Percentiles rank a stretch among this genome's conserved stretches.
Evolutionary conservation across 192 early-diverging fungal species (phyloP).

Genomic region (Coemansia sp.): DNA sequence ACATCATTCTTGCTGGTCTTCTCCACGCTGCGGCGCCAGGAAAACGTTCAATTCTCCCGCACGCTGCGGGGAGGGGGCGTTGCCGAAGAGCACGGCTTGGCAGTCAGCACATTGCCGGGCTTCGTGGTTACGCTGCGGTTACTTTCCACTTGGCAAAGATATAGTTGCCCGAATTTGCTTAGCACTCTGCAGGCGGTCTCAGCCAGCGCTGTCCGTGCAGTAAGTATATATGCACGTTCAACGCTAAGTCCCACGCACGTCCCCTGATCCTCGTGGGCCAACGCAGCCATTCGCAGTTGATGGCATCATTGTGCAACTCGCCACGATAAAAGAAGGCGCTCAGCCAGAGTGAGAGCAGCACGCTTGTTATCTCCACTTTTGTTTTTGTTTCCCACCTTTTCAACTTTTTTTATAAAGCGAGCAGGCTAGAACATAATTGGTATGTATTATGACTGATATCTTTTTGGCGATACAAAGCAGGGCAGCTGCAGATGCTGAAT

Average conservation of each 20-base stretch:
- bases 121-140: too few relatives aligned
- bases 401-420: neutral
- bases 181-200: too few relatives aligned
- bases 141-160: too few relatives aligned
- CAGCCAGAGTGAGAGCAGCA: too few relatives aligned
- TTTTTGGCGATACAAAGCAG: neutral
- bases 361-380: too few relatives aligned
- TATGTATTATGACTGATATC: neutral
- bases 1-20: neutral
- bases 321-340: neutral
- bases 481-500: neutral
- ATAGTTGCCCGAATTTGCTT: too few relatives aligned
- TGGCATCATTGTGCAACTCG: neutral
- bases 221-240: neutral
- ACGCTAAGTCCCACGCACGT: neutral
- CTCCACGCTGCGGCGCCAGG: constrained; percentile 6
- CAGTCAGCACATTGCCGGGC: neutral
- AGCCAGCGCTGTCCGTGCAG: neutral
- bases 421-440: neutral
- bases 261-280: neutral
- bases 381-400: neutral
- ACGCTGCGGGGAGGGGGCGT: neutral
- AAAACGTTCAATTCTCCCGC: constrained; percentile 8
- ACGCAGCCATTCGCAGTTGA: neutral
- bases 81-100: neutral